Conservation (phyloP, 805 yeast genomes). For the Saccharomycopsis sp. region DNA sequence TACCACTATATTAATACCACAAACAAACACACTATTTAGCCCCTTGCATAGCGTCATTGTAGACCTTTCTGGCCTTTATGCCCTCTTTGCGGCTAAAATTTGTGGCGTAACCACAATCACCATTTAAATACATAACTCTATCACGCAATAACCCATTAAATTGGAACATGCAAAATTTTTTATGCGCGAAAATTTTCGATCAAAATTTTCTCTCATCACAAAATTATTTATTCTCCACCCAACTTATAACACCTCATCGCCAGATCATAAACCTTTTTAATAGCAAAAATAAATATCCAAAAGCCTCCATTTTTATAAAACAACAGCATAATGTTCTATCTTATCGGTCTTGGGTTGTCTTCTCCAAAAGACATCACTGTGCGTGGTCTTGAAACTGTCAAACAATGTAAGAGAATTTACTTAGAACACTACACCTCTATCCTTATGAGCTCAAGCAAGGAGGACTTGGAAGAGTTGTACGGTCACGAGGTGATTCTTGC, state of each 20-base stretch:
- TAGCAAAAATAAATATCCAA: too few species aligned
- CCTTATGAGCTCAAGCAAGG: slow-evolving; percentile 83
- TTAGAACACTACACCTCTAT: slow-evolving; percentile 94
- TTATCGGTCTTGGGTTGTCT: slow-evolving; percentile 88
- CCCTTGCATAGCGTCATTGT: too few species aligned
- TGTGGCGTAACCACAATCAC: too few species aligned
- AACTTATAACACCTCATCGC: neutral
- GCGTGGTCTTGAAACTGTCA: slow-evolving; percentile 83
- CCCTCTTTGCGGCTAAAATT: too few species aligned
- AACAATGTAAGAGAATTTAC: slow-evolving; percentile 81
- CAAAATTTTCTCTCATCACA: neutral
- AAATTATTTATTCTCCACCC: neutral
- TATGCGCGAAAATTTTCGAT: neutral
- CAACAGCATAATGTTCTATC: slow-evolving; percentile 64
- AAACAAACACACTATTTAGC: too few species aligned
- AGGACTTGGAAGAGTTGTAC: slow-evolving; percentile 71
- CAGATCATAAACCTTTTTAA: too few species aligned
- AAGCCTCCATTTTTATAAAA: too few species aligned
- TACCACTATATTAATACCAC: too few species aligned
- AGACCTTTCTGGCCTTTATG: too few species aligned
- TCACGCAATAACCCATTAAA: too few species aligned
- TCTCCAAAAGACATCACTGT: slow-evolving; percentile 88
- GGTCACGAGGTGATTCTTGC: slow-evolving; percentile 84
- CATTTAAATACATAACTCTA: too few species aligned
- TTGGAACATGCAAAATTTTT: too few species aligned